Evolutionary conservation across 2,329 filamentous ascomycete species (phyloP).

Genomic region (Hirsutella thompsonii): DNA sequence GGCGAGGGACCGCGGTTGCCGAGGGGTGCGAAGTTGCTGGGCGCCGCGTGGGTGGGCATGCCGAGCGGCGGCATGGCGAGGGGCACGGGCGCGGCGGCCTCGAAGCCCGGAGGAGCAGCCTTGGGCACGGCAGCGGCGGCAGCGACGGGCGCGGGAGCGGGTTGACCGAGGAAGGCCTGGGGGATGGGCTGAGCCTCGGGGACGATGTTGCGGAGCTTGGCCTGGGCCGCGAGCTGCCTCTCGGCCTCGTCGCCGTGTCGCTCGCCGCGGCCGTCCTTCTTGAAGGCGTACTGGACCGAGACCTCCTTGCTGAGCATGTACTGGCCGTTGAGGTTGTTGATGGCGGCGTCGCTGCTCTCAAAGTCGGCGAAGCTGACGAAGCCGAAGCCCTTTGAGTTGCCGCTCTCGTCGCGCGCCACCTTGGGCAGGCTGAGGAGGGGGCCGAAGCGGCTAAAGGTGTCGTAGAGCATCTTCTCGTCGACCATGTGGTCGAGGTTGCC

Average conservation of each 20-base stretch:
- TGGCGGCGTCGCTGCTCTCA: slow-evolving; percentile 83
- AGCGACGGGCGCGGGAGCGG: slow-evolving; percentile 1
- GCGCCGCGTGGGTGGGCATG: slow-evolving; percentile 20
- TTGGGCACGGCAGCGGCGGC: slow-evolving; percentile 5
- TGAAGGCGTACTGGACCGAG: slow-evolving; percentile 95
- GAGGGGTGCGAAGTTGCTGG: slow-evolving; percentile 24
- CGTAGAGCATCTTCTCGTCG: slow-evolving; percentile 90
- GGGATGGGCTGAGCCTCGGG: slow-evolving; percentile 67
- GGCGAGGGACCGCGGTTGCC: slow-evolving; percentile 15
- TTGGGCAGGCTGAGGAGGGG: slow-evolving; percentile 75
- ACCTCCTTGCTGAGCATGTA: slow-evolving; percentile 96
- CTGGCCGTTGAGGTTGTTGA: slow-evolving; percentile 87
- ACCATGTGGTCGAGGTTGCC: slow-evolving; percentile 92
- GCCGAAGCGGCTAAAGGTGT: slow-evolving; percentile 87
- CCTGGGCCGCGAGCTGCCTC: slow-evolving; percentile 79
- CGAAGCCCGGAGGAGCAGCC: slow-evolving; percentile 17
- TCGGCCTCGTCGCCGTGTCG: slow-evolving; percentile 91
- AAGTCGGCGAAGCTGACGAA: slow-evolving; percentile 92
- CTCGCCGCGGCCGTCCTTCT: slow-evolving; percentile 97
- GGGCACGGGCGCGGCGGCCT: slow-evolving; percentile 17
- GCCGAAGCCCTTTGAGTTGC: slow-evolving; percentile 86
- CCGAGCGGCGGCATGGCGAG: slow-evolving; percentile 6
- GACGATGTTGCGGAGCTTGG: slow-evolving; percentile 86
- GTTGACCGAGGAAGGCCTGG: slow-evolving; percentile 48
- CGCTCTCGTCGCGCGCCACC: slow-evolving; percentile 80